A percentile compares a stretch with the other conserved stretches of the same genome.
Evolutionary conservation across 2,329 filamentous ascomycete species (phyloP).

Genomic region (Xylariales sp.): DNA sequence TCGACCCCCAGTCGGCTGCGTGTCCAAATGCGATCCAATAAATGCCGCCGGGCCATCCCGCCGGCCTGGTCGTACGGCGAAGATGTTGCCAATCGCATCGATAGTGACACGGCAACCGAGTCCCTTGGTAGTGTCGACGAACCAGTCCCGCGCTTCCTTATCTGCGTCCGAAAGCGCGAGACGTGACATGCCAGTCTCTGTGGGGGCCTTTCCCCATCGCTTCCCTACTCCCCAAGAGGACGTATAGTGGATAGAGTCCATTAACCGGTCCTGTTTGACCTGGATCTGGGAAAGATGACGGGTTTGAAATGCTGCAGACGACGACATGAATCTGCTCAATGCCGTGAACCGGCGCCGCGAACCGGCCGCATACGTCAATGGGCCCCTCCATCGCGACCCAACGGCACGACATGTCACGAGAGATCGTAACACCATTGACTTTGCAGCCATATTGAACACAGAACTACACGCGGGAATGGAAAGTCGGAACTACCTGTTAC

Average conservation of each 20-base stretch:
- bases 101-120: slow-evolving; percentile 64
- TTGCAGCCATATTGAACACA: no score
- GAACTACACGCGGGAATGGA: no score
- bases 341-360: no score
- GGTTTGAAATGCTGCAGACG: no score
- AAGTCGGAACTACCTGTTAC: no score
- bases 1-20: slow-evolving; percentile 59
- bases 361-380: no score
- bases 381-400: no score
- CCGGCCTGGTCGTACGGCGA: slow-evolving; percentile 64
- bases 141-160: slow-evolving; percentile 71
- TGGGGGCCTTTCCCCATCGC: slow-evolving; percentile 35
- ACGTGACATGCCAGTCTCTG: slow-evolving; percentile 72
- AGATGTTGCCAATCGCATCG: slow-evolving; percentile 78
- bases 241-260: slow-evolving; percentile 13
- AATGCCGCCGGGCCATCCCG: slow-evolving; percentile 58
- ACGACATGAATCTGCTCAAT: no score
- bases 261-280: slow-evolving; percentile 5
- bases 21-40: slow-evolving; percentile 66
- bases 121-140: slow-evolving; percentile 55
- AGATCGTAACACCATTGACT: no score
- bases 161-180: slow-evolving; percentile 68
- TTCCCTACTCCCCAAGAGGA: neutral
- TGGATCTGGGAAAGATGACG: no score
- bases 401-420: no score